Evolutionary conservation across 2,329 filamentous ascomycete genomes (phyloP), one percentile per base, ranked within the genome.

Genomic region (Amphichorda felina): DNA sequence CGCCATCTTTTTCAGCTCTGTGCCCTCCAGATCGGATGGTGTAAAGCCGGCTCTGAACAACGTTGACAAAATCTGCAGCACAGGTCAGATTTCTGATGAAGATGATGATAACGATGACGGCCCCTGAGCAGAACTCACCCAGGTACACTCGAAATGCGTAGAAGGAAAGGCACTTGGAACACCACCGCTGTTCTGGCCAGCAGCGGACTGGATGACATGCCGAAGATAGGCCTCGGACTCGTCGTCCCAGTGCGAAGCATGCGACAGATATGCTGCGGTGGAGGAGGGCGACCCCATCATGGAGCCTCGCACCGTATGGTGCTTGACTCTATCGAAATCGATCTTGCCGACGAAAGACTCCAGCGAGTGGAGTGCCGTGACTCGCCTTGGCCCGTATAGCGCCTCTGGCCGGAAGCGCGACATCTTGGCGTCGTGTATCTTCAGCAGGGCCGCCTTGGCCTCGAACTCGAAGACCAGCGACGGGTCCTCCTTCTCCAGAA

Each of bases 261-360:
- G n/a, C 29, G 45, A 42, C 18, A 48, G 36, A 28, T 44, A 46
- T 3, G 45, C 43, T 9, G 42, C 45, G 2, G 44, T 45, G 14
- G 44, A 41, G 9, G 42, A 42, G 2, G 39, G 45, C 2, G 43
- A 43, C 4, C 33, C 35, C 38, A 45, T 36, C 43, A n/a, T n/a
- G n/a, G n/a, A n/a, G n/a, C n/a, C n/a, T n/a, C n/a, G n/a, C n/a
- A n/a, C n/a, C n/a, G n/a, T n/a, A n/a, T n/a, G n/a, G n/a, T n/a
- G n/a, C n/a, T n/a, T n/a, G n/a, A n/a, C n/a, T n/a, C n/a, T n/a
- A 47, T 42, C 38, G 36, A 45, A 43, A 21, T 47, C 41, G n/a
- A 45, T 32, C 5, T 30, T 24, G 3, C 43, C 45, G 1, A 42
- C 25, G 15, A 47, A 41, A 2, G 43, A 34, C 35, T 47, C 45